Base-by-base conservation (phyloP, 345 rosid genomes). In the Pistacia vera region DNA sequence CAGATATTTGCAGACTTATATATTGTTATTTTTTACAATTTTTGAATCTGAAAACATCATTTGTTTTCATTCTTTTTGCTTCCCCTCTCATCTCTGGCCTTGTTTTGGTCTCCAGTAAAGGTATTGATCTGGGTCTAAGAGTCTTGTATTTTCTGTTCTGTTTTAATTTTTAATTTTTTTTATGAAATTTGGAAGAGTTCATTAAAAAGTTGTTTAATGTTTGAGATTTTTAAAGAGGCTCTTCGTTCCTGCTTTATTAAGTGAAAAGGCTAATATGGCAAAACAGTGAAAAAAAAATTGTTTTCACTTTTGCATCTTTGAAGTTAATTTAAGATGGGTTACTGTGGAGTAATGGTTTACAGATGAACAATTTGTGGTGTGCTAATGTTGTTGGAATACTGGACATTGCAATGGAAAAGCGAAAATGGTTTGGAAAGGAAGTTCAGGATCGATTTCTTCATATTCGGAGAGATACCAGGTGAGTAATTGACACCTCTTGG, bases 371-470 rank as follows among this genome's bases (percentile, higher is more conserved):
- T 46, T 17, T 71, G 76, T 79, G 79, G 3, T 30, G 84, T 70
- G 81, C 73, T 83, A n/a, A 74, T 71, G 63, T 76, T 64, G n/a
- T 35, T 66, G n/a, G 74, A 49, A 38, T 55, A 8, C 94, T 92
- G 0, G 93, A 92, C 67, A n/a, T 89, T 74, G 90, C 97, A 41
- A 86, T 90, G 41, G 94, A 92, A 77, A 91, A 92, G 84, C 77
- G 85, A 44, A 89, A 88, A 80, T 91, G 95, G 95, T 63, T 73
- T 92, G 81, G 80, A 89, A 36, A n/a, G 83, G 94, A 92, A 86
- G 93, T 41, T 25, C 25, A 25, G 25, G 25, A 25, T 25, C 25
- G 25, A 25, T 25, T 25, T 25, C 25, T 25, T 25, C 25, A 25
- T 25, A 25, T 25, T 25, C 25, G 1, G 25, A 25, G 25, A 25